Evolutionary conservation across 345 rosid genomes (phyloP).

Genomic region (Iberis pinnata): DNA sequence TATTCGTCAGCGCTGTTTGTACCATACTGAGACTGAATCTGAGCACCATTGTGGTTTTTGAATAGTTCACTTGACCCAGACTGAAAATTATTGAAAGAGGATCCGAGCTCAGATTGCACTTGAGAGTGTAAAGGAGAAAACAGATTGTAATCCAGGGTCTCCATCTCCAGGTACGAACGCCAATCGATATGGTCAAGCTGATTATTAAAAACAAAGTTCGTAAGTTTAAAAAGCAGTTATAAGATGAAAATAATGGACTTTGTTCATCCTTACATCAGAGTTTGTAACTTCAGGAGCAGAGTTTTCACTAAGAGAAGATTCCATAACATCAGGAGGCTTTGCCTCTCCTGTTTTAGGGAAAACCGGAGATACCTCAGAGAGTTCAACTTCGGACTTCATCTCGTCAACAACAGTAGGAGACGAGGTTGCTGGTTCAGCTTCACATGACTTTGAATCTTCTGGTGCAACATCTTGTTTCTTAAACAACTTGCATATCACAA

Average conservation of each 20-base stretch:
- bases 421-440: constrained; percentile 30
- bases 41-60: background rate
- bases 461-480: constrained; percentile 52
- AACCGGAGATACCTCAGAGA: constrained; percentile 29
- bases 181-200: constrained; percentile 35
- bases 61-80: constrained; percentile 15
- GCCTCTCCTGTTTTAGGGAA: constrained; percentile 14
- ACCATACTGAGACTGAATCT: constrained; percentile 19
- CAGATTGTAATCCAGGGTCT: constrained; percentile 27
- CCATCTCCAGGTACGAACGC: constrained; percentile 22
- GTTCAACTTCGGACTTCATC: constrained; percentile 21
- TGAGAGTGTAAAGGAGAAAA: constrained; percentile 44
- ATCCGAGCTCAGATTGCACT: constrained; percentile 33
- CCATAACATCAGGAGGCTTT: background rate
- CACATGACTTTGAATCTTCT: constrained; percentile 32
- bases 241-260: background rate
- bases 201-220: constrained; percentile 16
- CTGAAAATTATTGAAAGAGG: constrained; percentile 25
- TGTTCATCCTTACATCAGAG: constrained; percentile 33
- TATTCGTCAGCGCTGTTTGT: constrained; percentile 30
- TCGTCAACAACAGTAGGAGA: constrained; percentile 32
- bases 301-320: constrained; percentile 14
- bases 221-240: background rate
- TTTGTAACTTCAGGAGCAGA: constrained; percentile 22
- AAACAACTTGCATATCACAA: constrained; percentile 56